A percentile compares a stretch with the other conserved stretches of the same genome.
Conservation (phyloP, 306 rosid species). For the Cercis canadensis region DNA sequence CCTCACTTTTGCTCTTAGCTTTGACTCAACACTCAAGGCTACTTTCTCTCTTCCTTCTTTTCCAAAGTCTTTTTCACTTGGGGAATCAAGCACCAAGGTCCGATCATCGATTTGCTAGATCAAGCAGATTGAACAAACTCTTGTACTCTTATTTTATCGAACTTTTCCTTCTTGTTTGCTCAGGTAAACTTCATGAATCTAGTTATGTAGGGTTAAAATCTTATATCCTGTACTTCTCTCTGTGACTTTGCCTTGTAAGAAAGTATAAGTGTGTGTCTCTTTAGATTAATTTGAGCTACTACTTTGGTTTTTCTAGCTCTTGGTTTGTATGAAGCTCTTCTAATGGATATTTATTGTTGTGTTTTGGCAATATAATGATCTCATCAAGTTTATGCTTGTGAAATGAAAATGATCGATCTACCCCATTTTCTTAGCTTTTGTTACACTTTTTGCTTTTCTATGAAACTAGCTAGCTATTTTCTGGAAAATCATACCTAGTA, state of each 20-base stretch:
- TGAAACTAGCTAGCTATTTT: not conserved
- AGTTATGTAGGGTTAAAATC: conserved; percentile 36
- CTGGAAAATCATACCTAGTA: conserved; percentile 1
- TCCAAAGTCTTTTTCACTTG: conserved; percentile 32
- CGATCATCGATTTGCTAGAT: conserved; percentile 60
- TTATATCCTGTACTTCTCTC: conserved; percentile 11
- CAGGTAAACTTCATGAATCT: conserved; percentile 25
- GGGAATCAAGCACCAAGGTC: conserved; percentile 99
- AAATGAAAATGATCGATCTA: conserved; percentile 33
- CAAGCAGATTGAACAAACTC: conserved; percentile 45
- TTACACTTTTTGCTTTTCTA: conserved; percentile 7
- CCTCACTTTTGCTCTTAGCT: conserved; percentile 4
- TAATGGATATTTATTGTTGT: not conserved
- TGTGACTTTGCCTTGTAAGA: not conserved
- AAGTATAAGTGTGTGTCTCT: not conserved
- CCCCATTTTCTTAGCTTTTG: not conserved
- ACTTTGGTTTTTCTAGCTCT: not conserved
- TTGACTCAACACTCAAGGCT: conserved; percentile 23
- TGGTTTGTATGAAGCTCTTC: conserved; percentile 26
- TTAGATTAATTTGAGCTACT: conserved; percentile 10
- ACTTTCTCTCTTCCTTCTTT: not conserved
- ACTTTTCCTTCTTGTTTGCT: conserved; percentile 32
- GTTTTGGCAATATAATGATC: not conserved
- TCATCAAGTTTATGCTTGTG: conserved; percentile 23
- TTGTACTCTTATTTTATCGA: conserved; percentile 18